Evolutionary conservation across 495 filamentous ascomycete genomes (phyloP).

Genomic region (Penicillium daleae): DNA sequence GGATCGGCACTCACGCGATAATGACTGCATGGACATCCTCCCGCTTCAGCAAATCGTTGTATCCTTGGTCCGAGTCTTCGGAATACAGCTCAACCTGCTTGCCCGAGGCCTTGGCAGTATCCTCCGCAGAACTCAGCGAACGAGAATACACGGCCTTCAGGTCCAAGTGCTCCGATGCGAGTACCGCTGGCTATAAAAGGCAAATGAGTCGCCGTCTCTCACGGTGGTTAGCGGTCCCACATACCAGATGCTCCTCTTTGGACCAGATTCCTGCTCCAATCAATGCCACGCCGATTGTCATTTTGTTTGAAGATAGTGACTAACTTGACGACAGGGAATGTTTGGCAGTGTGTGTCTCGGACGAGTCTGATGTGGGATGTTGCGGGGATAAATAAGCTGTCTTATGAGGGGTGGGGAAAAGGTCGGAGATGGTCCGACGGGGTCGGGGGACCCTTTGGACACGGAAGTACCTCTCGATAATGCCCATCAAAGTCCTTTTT

Average conservation of each 20-base stretch:
- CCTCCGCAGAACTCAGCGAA: conserved; percentile 5
- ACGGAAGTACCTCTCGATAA: too few species aligned
- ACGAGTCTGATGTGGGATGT: neutral
- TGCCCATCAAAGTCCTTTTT: too few species aligned
- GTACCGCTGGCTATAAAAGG: conserved; percentile 4
- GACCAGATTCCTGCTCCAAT: conserved; percentile 11
- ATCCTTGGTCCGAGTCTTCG: conserved; percentile 55
- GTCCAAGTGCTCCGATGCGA: conserved; percentile 4
- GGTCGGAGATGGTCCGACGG: neutral
- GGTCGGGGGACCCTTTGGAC: neutral
- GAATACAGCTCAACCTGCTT: conserved; percentile 49
- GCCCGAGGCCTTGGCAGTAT: conserved; percentile 1
- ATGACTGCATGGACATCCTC: conserved; percentile 64
- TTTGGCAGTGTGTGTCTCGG: neutral
- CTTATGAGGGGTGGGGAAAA: neutral
- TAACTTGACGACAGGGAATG: neutral
- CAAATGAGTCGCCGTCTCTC: neutral
- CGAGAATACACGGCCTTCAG: conserved; percentile 7
- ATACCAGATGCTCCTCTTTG: conserved; percentile 12
- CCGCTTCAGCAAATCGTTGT: conserved; percentile 60
- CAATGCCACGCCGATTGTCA: conserved; percentile 4
- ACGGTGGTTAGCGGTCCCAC: neutral
- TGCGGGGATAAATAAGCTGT: neutral
- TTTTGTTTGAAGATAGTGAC: neutral
- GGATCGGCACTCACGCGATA: conserved; percentile 47